These are phyloP conservation scores for Astrephomene gubernaculifera DNA, from an alignment of 139 green algal species.

Conservation along the genomic window DNA sequence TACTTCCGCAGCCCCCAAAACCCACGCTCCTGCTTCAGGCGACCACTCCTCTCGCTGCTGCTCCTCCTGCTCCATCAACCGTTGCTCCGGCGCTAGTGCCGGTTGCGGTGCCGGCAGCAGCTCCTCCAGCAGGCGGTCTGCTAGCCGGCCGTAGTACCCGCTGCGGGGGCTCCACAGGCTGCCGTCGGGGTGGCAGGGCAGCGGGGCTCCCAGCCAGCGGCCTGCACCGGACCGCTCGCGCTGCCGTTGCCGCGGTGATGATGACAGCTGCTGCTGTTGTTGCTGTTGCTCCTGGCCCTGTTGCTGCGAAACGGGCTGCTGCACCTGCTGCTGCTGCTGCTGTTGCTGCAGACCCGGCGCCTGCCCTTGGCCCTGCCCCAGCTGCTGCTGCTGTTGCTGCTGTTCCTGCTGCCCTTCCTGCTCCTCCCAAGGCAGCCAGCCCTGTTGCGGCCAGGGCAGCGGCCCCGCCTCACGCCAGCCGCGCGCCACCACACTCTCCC, in stretches of 20 bases:
- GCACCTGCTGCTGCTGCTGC: neutral
- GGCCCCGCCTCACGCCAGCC: too few relatives aligned
- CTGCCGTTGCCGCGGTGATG: neutral
- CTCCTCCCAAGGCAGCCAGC: neutral
- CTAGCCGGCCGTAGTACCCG: neutral
- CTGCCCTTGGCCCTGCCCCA: neutral
- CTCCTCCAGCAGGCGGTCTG: neutral
- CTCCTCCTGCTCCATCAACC: too few relatives aligned
- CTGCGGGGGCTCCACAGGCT: neutral
- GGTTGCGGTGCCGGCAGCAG: too few relatives aligned
- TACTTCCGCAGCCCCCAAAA: too few relatives aligned
- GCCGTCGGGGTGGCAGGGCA: conserved; percentile 18
- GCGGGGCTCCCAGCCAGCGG: neutral
- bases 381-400: neutral
- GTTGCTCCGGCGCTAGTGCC: too few relatives aligned
- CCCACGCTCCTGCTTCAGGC: too few relatives aligned
- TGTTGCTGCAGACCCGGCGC: neutral
- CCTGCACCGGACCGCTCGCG: neutral
- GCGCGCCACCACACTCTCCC: too few relatives aligned
- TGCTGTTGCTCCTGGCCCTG: neutral
- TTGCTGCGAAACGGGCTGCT: too few relatives aligned
- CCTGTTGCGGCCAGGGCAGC: neutral
- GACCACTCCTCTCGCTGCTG: too few relatives aligned
- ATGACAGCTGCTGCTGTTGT: neutral
- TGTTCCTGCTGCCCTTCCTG: neutral